Evolutionary conservation across 1,139 yeast genomes (phyloP).

Genomic region (Diutina ranongensis): DNA sequence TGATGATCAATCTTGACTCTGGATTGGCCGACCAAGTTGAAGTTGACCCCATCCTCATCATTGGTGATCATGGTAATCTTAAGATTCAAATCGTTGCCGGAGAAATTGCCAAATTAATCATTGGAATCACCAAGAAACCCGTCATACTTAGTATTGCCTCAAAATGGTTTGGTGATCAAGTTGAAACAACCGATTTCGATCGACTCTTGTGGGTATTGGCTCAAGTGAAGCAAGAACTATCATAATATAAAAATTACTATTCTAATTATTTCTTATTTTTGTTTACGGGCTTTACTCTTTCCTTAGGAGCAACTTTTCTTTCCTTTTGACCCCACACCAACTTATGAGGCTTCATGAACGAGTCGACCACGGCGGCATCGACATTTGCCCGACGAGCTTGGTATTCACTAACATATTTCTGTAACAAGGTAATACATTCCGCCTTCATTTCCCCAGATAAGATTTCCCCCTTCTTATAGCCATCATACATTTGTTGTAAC

Average conservation of each 20-base stretch:
- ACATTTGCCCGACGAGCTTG: slow-evolving; percentile 67
- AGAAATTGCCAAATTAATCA: slow-evolving; percentile 30
- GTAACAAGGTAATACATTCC: slow-evolving; percentile 69
- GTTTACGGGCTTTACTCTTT: slow-evolving; percentile 16
- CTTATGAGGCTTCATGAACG: slow-evolving; percentile 79
- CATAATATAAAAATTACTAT: background rate
- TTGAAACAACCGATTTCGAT: slow-evolving; percentile 25
- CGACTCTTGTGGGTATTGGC: slow-evolving; percentile 29
- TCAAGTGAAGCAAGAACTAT: slow-evolving; percentile 15
- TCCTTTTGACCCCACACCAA: slow-evolving; percentile 63
- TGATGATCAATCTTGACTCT: slow-evolving; percentile 12
- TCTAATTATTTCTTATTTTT: too few species aligned
- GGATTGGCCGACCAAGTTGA: slow-evolving; percentile 14
- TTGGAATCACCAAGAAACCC: slow-evolving; percentile 21
- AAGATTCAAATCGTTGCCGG: slow-evolving; percentile 31
- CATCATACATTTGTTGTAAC: slow-evolving; percentile 47
- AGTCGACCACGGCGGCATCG: slow-evolving; percentile 51
- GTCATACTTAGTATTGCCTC: slow-evolving; percentile 29
- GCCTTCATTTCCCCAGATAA: slow-evolving; percentile 92
- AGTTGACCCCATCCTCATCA: slow-evolving; percentile 28
- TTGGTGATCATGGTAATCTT: slow-evolving; percentile 30
- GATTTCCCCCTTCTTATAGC: slow-evolving; percentile 71
- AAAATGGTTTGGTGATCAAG: slow-evolving; percentile 30
- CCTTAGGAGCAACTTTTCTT: slow-evolving; percentile 59
- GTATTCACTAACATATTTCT: slow-evolving; percentile 66